phyloP scores from a whole-genome alignment of 352 stramenopile species.

The Saprolegnia diclina region DNA sequence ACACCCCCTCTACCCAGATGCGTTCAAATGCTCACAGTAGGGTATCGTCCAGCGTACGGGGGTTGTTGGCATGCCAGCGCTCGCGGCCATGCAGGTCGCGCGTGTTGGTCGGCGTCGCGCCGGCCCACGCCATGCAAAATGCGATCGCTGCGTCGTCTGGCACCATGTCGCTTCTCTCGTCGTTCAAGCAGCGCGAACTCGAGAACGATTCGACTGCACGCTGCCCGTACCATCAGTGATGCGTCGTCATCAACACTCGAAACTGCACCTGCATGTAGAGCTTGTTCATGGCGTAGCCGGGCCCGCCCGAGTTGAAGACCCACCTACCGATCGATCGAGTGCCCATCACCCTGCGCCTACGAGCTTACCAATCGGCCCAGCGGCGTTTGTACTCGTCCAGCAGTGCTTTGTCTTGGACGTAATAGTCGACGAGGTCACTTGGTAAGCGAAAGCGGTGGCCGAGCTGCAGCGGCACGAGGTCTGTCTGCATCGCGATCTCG shows the following conservation, averaged over 20 bases:
- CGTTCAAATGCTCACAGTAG: background rate
- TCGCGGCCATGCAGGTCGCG: slow-evolving; percentile 60
- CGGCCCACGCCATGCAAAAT: slow-evolving; percentile 83
- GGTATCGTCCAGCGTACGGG: slow-evolving; percentile 20
- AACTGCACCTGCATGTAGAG: slow-evolving; percentile 53
- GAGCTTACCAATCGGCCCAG: slow-evolving; percentile 37
- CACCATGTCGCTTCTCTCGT: slow-evolving; percentile 61
- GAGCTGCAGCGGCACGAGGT: slow-evolving; percentile 24
- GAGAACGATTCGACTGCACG: slow-evolving; percentile 39
- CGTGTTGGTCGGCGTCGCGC: slow-evolving; percentile 66
- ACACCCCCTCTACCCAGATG: slow-evolving; percentile 41
- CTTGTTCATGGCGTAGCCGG: slow-evolving; percentile 72
- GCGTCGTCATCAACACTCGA: too few relatives aligned
- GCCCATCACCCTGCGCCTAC: background rate
- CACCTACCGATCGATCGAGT: slow-evolving; percentile 30
- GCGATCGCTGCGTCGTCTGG: slow-evolving; percentile 74
- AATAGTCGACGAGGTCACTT: slow-evolving; percentile 63
- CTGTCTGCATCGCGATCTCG: slow-evolving; percentile 26
- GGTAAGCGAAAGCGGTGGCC: slow-evolving; percentile 73
- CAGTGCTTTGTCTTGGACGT: slow-evolving; percentile 59
- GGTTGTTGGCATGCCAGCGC: slow-evolving; percentile 69
- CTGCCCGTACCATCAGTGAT: background rate
- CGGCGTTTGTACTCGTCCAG: slow-evolving; percentile 45
- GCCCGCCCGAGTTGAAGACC: slow-evolving; percentile 78
- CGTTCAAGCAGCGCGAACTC: slow-evolving; percentile 55